Evolutionary conservation across 1,284 basidiomycete species (phyloP).

Genomic region (Bjerkandera adusta): DNA sequence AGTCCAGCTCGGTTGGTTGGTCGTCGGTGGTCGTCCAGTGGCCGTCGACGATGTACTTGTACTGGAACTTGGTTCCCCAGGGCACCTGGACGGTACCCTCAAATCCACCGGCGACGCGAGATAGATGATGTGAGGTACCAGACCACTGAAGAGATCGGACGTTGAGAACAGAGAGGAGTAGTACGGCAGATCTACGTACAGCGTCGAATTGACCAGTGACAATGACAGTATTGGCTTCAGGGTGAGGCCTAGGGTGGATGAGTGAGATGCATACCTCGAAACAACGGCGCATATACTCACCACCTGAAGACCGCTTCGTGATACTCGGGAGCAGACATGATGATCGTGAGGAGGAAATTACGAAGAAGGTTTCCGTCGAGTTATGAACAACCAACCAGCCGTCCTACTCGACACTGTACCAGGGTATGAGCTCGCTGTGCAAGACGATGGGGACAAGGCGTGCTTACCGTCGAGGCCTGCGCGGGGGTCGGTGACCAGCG

Average conservation of each 20-base stretch:
- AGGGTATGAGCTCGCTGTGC: not conserved
- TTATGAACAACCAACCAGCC: slow-evolving; percentile 13
- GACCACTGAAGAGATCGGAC: slow-evolving; percentile 53
- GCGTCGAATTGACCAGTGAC: slow-evolving; percentile 78
- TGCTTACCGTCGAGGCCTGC: slow-evolving; percentile 12
- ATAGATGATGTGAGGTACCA: slow-evolving; percentile 51
- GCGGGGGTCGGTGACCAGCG: slow-evolving; percentile 9
- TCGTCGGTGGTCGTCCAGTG: slow-evolving; percentile 57
- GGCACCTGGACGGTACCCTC: slow-evolving; percentile 54
- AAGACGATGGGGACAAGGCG: not conserved
- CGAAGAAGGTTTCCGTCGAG: slow-evolving; percentile 1
- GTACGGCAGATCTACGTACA: slow-evolving; percentile 36
- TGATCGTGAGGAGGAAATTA: slow-evolving; percentile 4
- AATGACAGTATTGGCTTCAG: slow-evolving; percentile 56
- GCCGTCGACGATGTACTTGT: slow-evolving; percentile 82
- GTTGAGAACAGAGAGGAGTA: not conserved
- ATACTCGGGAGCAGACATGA: slow-evolving; percentile 17
- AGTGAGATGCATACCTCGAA: not conserved
- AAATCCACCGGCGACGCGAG: slow-evolving; percentile 54
- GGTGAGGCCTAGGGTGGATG: slow-evolving; percentile 48
- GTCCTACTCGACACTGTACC: slow-evolving; percentile 8
- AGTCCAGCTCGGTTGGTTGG: slow-evolving; percentile 61
- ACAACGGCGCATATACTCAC: slow-evolving; percentile 29
- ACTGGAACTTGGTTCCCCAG: slow-evolving; percentile 61
- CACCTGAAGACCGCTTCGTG: slow-evolving; percentile 44